A percentile compares a stretch with the other conserved stretches of the same genome.
phyloP scores from a whole-genome alignment of 2,329 filamentous ascomycete species.

The Fusarium temperatum region DNA sequence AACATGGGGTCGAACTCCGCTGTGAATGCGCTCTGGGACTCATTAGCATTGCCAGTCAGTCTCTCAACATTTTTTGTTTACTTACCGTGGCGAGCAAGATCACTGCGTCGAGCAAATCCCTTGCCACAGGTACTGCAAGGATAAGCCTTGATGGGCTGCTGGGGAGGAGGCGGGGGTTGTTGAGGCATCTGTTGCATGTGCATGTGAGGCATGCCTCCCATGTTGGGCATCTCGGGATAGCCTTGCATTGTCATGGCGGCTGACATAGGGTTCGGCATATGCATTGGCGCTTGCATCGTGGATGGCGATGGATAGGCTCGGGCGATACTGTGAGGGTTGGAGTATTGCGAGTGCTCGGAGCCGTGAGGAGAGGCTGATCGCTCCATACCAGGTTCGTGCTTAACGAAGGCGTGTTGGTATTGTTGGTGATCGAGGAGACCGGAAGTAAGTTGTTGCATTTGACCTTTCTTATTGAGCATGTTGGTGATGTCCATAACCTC shows the following conservation, averaged over 20 bases:
- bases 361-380: constrained; percentile 67
- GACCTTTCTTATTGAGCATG: constrained; percentile 61
- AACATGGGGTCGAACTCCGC: constrained; percentile 86
- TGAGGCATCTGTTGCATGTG: constrained; percentile 49
- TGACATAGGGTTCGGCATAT: constrained; percentile 56
- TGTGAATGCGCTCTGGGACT: constrained; percentile 90
- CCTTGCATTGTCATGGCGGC: constrained; percentile 55
- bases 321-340: constrained; percentile 57
- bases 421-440: constrained; percentile 45
- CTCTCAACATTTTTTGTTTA: background rate
- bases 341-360: constrained; percentile 67
- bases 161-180: constrained; percentile 46
- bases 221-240: constrained; percentile 55
- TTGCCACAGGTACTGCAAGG: constrained; percentile 91
- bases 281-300: constrained; percentile 60
- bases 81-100: constrained; percentile 93
- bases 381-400: constrained; percentile 56
- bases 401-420: constrained; percentile 47
- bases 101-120: constrained; percentile 91
- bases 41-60: constrained; percentile 36
- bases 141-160: constrained; percentile 72
- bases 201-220: constrained; percentile 51
- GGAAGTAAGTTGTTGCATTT: constrained; percentile 48
- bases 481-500: constrained; percentile 64
- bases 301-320: constrained; percentile 64